These are phyloP conservation scores for Anisodus acutangulus DNA, from an alignment of 257 asterid genomes.

Conservation along the genomic window DNA sequence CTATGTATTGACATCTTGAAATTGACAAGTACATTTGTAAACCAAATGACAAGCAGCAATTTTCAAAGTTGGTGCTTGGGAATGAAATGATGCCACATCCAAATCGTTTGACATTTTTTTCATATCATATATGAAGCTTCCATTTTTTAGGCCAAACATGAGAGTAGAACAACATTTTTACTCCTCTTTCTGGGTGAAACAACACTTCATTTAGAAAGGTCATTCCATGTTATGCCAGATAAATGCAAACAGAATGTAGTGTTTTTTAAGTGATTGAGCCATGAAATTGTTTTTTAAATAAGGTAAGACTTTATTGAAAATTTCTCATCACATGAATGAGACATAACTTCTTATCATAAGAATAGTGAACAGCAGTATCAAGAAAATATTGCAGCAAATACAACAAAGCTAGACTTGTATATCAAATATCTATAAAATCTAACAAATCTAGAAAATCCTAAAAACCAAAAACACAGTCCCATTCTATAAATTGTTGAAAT, in stretches of 20 bases:
- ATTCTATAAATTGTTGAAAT: background rate
- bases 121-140: background rate
- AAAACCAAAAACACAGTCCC: no score
- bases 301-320: no score
- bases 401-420: no score
- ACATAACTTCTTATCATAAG: no score
- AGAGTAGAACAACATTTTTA: background rate
- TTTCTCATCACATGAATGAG: no score
- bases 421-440: no score
- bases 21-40: background rate
- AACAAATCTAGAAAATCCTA: no score
- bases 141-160: conserved; percentile 21
- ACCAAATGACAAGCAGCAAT: background rate
- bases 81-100: background rate
- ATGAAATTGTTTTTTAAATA: background rate
- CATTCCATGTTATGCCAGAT: background rate
- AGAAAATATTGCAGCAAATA: no score
- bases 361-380: no score
- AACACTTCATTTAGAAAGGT: background rate
- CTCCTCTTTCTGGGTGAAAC: background rate
- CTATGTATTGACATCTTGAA: conserved; percentile 33
- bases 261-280: background rate
- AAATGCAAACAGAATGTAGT: background rate
- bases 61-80: background rate
- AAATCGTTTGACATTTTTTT: background rate